phyloP scores from a whole-genome alignment of 1,284 basidiomycete genomes.

The Leccinum griseonigrum region DNA sequence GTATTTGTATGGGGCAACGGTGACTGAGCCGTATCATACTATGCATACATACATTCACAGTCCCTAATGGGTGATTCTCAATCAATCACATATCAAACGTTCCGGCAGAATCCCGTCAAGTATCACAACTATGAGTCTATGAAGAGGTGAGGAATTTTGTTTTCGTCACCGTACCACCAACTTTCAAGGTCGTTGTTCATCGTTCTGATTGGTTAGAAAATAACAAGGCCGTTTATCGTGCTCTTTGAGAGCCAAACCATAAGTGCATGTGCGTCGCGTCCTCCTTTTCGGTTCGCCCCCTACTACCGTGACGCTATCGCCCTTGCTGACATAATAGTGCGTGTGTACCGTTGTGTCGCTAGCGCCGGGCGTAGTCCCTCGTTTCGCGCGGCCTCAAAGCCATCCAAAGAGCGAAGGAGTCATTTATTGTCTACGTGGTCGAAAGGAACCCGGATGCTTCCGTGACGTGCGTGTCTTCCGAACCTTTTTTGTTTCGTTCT shows the following conservation, averaged over 20 bases:
- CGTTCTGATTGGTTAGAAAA: constrained; percentile 10
- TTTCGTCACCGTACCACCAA: constrained; percentile 6
- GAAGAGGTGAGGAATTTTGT: constrained; percentile 66
- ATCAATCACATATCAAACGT: constrained; percentile 94
- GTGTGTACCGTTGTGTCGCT: constrained; percentile 76
- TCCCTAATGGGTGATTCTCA: constrained; percentile 97
- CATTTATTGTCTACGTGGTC: constrained; percentile 75
- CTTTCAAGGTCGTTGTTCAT: neutral
- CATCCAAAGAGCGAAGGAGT: constrained; percentile 66
- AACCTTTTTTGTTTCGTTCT: no score
- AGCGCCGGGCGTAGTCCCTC: constrained; percentile 95
- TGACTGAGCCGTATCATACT: no score
- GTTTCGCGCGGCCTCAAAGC: constrained; percentile 85
- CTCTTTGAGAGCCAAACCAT: constrained; percentile 48
- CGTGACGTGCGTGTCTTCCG: no score
- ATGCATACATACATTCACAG: constrained; percentile 38
- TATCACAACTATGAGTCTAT: constrained; percentile 95
- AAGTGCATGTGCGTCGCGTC: constrained; percentile 45
- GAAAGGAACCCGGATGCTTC: constrained; percentile 40
- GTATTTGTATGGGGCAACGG: no score
- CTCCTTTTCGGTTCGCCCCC: no score
- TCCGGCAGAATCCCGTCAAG: constrained; percentile 97
- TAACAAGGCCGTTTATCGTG: constrained; percentile 73
- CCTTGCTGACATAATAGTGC: constrained; percentile 20
- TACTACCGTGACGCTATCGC: no score